A percentile compares a stretch with the other conserved stretches of the same genome.
phyloP scores from a whole-genome alignment of 139 green algal genomes.

The Gonium pectorale region DNA sequence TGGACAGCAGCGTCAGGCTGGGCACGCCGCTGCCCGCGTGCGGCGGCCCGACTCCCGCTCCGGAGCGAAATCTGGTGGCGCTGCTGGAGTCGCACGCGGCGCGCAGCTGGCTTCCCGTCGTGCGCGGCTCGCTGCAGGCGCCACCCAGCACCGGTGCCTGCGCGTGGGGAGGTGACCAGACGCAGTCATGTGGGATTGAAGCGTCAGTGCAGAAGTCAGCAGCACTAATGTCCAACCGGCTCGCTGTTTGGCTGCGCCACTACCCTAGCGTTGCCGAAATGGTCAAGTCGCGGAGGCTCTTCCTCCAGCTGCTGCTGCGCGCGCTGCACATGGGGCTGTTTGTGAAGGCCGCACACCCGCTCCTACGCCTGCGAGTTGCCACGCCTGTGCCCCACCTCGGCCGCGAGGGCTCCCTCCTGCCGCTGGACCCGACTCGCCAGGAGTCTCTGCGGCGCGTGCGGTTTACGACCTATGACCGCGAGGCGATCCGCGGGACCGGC shows the following conservation, averaged over 20 bases:
- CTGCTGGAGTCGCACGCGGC: conserved; percentile 1
- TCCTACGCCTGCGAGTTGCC: conserved; percentile 1
- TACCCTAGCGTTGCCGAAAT: not conserved
- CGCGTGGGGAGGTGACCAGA: too few species aligned
- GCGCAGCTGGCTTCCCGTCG: not conserved
- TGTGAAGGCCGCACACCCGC: conserved; percentile 18
- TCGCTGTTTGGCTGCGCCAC: not conserved
- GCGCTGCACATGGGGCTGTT: conserved; percentile 18
- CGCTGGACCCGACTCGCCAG: conserved; percentile 3
- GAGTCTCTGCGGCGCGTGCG: not conserved
- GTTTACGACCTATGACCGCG: not conserved
- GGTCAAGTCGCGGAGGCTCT: not conserved
- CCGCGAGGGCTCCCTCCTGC: not conserved
- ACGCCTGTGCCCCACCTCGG: not conserved
- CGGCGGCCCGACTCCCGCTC: not conserved
- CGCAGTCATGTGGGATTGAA: too few species aligned
- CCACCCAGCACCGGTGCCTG: too few species aligned
- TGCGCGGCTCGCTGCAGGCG: not conserved
- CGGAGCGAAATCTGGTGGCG: conserved; percentile 5
- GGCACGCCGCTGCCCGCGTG: too few species aligned
- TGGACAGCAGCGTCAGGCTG: not conserved
- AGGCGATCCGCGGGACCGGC: not conserved
- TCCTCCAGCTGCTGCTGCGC: not conserved
- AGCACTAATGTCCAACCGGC: not conserved
- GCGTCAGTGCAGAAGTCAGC: not conserved